Base-by-base conservation (phyloP, 805 yeast species). In the Yamadazyma laniorum region DNA sequence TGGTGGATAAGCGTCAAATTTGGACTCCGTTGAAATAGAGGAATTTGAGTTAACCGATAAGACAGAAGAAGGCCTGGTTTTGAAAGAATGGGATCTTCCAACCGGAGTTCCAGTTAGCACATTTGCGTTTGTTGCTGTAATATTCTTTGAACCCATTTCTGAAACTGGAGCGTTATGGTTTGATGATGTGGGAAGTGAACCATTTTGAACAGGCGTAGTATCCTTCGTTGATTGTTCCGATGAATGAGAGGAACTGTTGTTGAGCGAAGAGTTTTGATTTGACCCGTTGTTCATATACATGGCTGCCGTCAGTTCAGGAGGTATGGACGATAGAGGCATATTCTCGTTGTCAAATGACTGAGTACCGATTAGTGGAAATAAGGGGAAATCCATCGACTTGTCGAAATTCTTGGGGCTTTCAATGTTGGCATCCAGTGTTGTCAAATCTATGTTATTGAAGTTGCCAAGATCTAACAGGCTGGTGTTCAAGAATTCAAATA, bases 291-390 rank as follows among this genome's bases (percentile, higher is more conserved):
- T n/a, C n/a, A n/a, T n/a, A n/a, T n/a, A 5, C 12, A 18, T 12
- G 12, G 29, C 29, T 12, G 14, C 15, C 6, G 19, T 11, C 3
- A 12, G 15, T 4, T 18, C 29, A 25, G 19, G 21, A 2, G 70
- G 66, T 5, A 62, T 39, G 13, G 55, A 52, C 56, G 59, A 62
- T 32, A 66, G 50, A 5, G 72, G 72, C 33, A 59, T 54, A 26
- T 61, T 52, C 32, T 56, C 56, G 43, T 56, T 60, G 22, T 67
- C 69, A 40, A 68, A 67, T 25, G 66, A 59, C 30, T 51, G 48
- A 29, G 53, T 50, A 6, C 73, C 74, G 13, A 68, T 65, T 39
- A 68, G 51, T 3, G 74, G 72, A 33, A 67, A 67, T 16, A 68
- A 56, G 3, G 74, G 74, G 40, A 65, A 67, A 18, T 41, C 36